A percentile compares a stretch with the other conserved stretches of the same genome.
These are phyloP conservation scores for Globisporangium irregulare DNA, from an alignment of 352 stramenopile genomes.

Conservation along the genomic window DNA sequence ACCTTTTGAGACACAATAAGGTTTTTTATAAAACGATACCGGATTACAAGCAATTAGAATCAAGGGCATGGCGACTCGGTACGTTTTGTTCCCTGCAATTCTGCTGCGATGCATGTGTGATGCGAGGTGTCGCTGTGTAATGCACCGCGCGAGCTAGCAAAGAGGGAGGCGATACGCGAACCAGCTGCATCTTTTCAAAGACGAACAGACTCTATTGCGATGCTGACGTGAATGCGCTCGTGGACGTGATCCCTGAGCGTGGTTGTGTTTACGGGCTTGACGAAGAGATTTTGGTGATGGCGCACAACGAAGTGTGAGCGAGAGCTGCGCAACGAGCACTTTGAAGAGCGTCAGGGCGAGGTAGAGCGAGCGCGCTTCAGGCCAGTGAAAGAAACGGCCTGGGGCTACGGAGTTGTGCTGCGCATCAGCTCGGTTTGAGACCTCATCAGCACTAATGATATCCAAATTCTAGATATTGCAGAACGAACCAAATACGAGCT, in stretches of 20 bases:
- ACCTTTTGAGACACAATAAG: constrained; percentile 1
- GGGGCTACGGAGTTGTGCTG: constrained; percentile 23
- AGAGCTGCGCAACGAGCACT: constrained; percentile 55
- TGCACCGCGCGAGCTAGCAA: neutral
- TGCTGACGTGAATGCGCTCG: constrained; percentile 8
- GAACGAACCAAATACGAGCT: no score
- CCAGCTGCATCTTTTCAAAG: constrained; percentile 20
- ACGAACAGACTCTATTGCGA: neutral
- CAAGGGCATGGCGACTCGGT: neutral
- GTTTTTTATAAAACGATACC: neutral
- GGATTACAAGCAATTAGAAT: neutral
- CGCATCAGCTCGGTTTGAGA: constrained; percentile 6
- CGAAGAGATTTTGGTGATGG: constrained; percentile 35
- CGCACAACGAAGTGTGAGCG: constrained; percentile 53
- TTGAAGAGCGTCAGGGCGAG: constrained; percentile 35
- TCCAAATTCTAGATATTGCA: neutral
- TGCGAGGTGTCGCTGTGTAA: neutral
- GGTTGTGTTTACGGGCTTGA: constrained; percentile 30
- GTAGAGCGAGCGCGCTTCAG: constrained; percentile 6
- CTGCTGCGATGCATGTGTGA: neutral
- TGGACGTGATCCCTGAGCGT: constrained; percentile 19
- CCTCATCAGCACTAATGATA: neutral
- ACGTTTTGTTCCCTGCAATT: neutral
- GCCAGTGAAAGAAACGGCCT: constrained; percentile 23
- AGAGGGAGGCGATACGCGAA: neutral